Percentiles rank a stretch among this genome's conserved stretches.
Conservation (phyloP, 805 yeast genomes). For the Zygoascus biomembranicola region DNA sequence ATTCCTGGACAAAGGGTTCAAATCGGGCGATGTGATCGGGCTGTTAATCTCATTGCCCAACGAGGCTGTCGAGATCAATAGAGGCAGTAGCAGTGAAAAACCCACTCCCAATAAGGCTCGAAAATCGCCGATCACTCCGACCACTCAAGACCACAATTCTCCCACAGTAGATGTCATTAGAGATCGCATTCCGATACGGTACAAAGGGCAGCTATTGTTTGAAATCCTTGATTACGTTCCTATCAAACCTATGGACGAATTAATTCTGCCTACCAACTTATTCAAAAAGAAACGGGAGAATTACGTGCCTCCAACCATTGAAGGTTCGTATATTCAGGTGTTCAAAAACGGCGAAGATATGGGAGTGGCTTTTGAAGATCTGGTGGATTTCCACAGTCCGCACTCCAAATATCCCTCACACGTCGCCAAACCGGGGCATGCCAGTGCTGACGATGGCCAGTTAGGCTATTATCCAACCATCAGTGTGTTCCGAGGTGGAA, state of each 20-base stretch:
- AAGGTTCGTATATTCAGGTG: conserved; percentile 50
- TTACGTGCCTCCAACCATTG: conserved; percentile 22
- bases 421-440: conserved; percentile 11
- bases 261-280: conserved; percentile 35
- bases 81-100: not conserved
- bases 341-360: conserved; percentile 67
- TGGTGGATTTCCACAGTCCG: conserved; percentile 76
- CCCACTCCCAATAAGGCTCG: too few species aligned
- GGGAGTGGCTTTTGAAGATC: conserved; percentile 58
- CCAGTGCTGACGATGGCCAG: conserved; percentile 60
- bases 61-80: not conserved
- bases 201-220: conserved; percentile 65
- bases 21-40: conserved; percentile 78
- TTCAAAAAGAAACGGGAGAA: conserved; percentile 17
- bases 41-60: conserved; percentile 62
- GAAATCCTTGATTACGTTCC: conserved; percentile 78
- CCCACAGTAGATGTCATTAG: conserved; percentile 43
- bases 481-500: conserved; percentile 73
- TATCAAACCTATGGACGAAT: conserved; percentile 63
- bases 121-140: not conserved
- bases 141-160: not conserved
- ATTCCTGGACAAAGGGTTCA: conserved; percentile 49
- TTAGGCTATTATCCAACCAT: conserved; percentile 89
- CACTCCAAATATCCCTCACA: conserved; percentile 38
- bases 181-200: conserved; percentile 82